phyloP scores from a whole-genome alignment of 805 yeast genomes.

The Isabelozyma heimii region DNA sequence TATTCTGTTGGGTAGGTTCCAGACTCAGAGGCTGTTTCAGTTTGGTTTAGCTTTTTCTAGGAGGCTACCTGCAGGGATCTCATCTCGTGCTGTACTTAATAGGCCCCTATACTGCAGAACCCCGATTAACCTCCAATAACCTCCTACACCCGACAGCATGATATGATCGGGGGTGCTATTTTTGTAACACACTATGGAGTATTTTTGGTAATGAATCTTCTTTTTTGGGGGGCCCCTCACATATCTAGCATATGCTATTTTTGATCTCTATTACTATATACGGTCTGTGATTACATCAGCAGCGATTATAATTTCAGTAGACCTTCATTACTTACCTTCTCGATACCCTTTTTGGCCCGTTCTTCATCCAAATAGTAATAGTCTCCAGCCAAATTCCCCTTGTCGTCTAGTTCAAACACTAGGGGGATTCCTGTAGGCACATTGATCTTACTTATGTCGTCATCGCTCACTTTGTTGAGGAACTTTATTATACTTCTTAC shows the following conservation, averaged over 20 bases:
- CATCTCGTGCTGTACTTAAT: no score
- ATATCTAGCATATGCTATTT: not conserved
- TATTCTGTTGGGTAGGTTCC: no score
- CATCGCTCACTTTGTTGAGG: conserved; percentile 32
- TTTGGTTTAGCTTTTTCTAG: no score
- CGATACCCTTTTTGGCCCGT: conserved; percentile 37
- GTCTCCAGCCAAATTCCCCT: conserved; percentile 21
- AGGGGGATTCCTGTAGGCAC: conserved; percentile 46
- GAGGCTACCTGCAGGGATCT: no score
- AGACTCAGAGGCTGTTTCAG: no score
- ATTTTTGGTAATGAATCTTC: not conserved
- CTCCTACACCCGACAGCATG: no score
- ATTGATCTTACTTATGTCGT: conserved; percentile 36
- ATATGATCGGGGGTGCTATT: no score
- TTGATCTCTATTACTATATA: not conserved
- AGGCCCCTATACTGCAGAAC: no score
- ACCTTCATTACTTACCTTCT: conserved; percentile 30
- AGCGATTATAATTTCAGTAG: not conserved
- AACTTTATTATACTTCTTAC: conserved; percentile 41
- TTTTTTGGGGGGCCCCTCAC: not conserved
- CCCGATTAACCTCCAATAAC: no score
- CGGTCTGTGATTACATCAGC: not conserved
- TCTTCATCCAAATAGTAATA: conserved; percentile 41
- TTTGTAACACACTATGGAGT: no score
- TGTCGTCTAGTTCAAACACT: conserved; percentile 37